phyloP scores from a whole-genome alignment of 495 filamentous ascomycete species.

The Daldinia vernicosa region DNA sequence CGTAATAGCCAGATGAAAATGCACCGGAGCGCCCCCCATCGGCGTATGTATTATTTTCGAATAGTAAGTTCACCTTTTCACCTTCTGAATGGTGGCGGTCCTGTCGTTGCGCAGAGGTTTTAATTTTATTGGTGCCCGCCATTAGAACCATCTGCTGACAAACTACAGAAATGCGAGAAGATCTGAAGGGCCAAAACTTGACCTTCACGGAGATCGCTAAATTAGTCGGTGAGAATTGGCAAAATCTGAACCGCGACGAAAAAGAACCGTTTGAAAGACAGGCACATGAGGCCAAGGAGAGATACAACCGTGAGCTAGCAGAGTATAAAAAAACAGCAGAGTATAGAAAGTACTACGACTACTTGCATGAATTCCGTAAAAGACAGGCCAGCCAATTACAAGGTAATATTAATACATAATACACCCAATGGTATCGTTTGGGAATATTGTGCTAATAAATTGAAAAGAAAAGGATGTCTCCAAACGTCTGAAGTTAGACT shows the following conservation, averaged over 20 bases:
- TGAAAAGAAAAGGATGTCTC: constrained; percentile 54
- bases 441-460: background rate
- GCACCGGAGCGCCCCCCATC: constrained; percentile 80
- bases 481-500: constrained; percentile 52
- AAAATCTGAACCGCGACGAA: constrained; percentile 67
- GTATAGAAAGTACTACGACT: constrained; percentile 68
- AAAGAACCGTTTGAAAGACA: constrained; percentile 76
- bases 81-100: background rate
- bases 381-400: constrained; percentile 63
- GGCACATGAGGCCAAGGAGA: constrained; percentile 74
- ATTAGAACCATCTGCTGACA: constrained; percentile 7
- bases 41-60: constrained; percentile 85
- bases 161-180: constrained; percentile 72
- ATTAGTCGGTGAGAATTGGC: constrained; percentile 82
- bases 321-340: constrained; percentile 77
- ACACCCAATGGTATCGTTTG: background rate
- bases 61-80: constrained; percentile 64
- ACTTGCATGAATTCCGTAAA: constrained; percentile 77
- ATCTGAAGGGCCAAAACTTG: constrained; percentile 73
- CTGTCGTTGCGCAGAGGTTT: background rate
- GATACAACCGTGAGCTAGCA: constrained; percentile 69
- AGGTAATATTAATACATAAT: constrained; percentile 43
- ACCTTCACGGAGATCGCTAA: constrained; percentile 86
- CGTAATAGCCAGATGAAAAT: constrained; percentile 71
- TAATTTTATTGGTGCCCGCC: background rate